These are phyloP conservation scores for Astrocystis sublimbata DNA, from an alignment of 495 filamentous ascomycete species.

Conservation along the genomic window DNA sequence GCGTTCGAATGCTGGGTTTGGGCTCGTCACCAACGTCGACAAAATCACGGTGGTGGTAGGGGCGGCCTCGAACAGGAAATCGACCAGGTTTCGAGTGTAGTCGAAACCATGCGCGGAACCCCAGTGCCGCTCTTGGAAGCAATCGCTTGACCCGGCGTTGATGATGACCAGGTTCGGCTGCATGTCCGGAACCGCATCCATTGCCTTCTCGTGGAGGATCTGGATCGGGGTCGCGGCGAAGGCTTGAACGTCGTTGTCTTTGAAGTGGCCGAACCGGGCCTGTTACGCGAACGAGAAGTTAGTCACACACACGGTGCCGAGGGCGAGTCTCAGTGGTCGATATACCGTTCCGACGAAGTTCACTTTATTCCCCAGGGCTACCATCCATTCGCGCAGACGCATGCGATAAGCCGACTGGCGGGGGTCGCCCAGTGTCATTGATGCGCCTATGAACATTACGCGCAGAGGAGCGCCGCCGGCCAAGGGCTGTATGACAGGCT, in stretches of 20 bases:
- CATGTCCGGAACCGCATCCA: constrained; percentile 28
- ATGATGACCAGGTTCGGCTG: constrained; percentile 33
- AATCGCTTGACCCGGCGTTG: constrained; percentile 36
- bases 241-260: constrained; percentile 35
- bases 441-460: constrained; percentile 59
- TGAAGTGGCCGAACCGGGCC: constrained; percentile 35
- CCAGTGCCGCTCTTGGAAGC: constrained; percentile 32
- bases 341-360: constrained; percentile 36
- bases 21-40: constrained; percentile 28
- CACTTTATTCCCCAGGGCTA: constrained; percentile 33
- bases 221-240: constrained; percentile 31
- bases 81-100: constrained; percentile 27
- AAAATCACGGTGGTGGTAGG: constrained; percentile 29
- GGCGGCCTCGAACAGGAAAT: constrained; percentile 32
- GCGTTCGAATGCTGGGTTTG: constrained; percentile 27
- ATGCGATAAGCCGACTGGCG: constrained; percentile 57
- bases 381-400: constrained; percentile 41
- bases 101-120: constrained; percentile 29
- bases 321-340: background rate
- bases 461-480: constrained; percentile 41
- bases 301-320: background rate
- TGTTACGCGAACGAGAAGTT: constrained; percentile 12
- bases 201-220: constrained; percentile 25
- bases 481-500: background rate
- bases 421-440: constrained; percentile 58